Evolutionary conservation across 2,329 filamentous ascomycete genomes (phyloP).

Genomic region (Fusarium scirpi): DNA sequence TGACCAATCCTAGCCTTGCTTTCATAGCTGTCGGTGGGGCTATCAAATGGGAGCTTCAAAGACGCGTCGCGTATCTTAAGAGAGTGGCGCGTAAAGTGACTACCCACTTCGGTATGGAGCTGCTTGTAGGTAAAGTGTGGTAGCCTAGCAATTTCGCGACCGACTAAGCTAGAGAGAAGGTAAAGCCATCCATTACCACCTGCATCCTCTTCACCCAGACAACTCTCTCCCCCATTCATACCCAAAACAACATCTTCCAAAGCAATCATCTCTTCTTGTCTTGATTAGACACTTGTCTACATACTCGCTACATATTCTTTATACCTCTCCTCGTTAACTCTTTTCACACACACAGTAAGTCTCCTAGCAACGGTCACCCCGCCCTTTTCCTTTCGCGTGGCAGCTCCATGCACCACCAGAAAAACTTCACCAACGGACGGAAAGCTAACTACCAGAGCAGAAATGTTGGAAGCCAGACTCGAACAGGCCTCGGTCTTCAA

Average conservation of each 20-base stretch:
- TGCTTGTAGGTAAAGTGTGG: slow-evolving; percentile 7
- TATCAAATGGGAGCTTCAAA: neutral
- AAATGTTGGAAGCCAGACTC: slow-evolving; percentile 96
- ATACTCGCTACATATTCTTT: neutral
- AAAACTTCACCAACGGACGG: slow-evolving; percentile 8
- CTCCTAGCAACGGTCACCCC: slow-evolving; percentile 31
- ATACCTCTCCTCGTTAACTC: neutral
- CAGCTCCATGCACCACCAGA: slow-evolving; percentile 18
- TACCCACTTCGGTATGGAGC: slow-evolving; percentile 19
- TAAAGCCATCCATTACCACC: slow-evolving; percentile 18
- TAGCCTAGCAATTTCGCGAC: slow-evolving; percentile 38
- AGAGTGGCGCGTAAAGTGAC: slow-evolving; percentile 35
- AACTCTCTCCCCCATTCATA: slow-evolving; percentile 3
- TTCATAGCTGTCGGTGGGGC: neutral
- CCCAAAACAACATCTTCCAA: neutral
- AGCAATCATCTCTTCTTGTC: neutral
- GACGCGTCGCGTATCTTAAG: slow-evolving; percentile 30
- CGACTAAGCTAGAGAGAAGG: slow-evolving; percentile 2
- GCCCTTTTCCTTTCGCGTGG: slow-evolving; percentile 28
- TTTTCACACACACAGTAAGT: slow-evolving; percentile 27
- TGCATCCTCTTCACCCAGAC: slow-evolving; percentile 36
- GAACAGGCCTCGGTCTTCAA: slow-evolving; percentile 94
- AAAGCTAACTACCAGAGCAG: slow-evolving; percentile 50
- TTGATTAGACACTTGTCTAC: neutral
- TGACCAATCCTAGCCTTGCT: neutral